These are phyloP conservation scores for Mycena belliarum DNA, from an alignment of 768 basidiomycete genomes.

Conservation along the genomic window DNA sequence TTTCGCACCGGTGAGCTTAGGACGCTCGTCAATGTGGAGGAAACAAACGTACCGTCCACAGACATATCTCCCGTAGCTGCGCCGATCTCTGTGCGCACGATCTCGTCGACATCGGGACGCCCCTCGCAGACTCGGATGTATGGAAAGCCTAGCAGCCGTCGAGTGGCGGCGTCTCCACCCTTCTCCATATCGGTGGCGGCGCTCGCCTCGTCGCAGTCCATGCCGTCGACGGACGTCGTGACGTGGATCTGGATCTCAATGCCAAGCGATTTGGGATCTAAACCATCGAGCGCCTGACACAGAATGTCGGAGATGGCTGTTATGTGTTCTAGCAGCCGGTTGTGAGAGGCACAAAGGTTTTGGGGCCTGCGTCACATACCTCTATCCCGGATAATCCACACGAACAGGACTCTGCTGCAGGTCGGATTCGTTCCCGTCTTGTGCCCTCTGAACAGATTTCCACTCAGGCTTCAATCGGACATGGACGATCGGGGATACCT, in stretches of 20 bases:
- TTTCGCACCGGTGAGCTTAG: neutral
- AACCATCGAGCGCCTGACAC: constrained; percentile 6
- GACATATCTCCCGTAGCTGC: constrained; percentile 39
- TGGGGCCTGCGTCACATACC: constrained; percentile 32
- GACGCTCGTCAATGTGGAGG: neutral
- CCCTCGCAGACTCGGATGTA: constrained; percentile 34
- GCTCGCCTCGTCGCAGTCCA: constrained; percentile 10
- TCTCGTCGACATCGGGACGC: constrained; percentile 40
- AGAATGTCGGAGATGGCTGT: constrained; percentile 33
- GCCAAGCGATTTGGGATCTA: neutral
- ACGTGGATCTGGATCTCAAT: constrained; percentile 25
- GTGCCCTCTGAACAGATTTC: constrained; percentile 1
- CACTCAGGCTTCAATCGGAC: neutral
- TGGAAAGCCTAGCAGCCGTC: constrained; percentile 23
- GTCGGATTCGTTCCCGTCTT: constrained; percentile 5
- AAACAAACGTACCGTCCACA: constrained; percentile 44
- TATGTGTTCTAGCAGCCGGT: constrained; percentile 23
- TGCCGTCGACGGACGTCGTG: constrained; percentile 10
- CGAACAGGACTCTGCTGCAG: constrained; percentile 32
- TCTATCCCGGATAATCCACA: constrained; percentile 44
- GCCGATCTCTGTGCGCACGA: constrained; percentile 40
- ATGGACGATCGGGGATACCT: constrained; percentile 30
- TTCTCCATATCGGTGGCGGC: constrained; percentile 11
- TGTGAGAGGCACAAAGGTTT: neutral
- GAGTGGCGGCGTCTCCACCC: neutral